Evolutionary conservation across 768 basidiomycete species (phyloP).

Genomic region (Amanita fuliginea): DNA sequence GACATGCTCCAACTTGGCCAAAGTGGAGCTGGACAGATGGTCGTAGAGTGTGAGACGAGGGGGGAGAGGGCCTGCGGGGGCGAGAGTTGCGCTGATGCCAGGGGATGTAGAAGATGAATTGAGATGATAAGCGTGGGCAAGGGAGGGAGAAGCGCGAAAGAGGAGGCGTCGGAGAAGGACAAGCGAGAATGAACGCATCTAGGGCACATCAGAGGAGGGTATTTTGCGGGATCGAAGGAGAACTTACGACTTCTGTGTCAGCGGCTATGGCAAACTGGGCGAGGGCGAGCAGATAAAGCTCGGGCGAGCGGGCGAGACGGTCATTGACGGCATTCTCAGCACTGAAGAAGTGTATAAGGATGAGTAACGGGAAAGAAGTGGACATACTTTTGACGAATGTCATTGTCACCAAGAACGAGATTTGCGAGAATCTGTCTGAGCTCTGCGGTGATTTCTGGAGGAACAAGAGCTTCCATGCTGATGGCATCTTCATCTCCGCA

Average conservation of each 20-base stretch:
- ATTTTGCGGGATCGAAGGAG: slow-evolving; percentile 5
- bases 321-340: slow-evolving; percentile 80
- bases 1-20: slow-evolving; percentile 60
- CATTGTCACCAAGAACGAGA: slow-evolving; percentile 75
- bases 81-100: slow-evolving; percentile 1
- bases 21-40: slow-evolving; percentile 54
- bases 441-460: slow-evolving; percentile 62
- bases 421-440: slow-evolving; percentile 80
- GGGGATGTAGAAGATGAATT: slow-evolving; percentile 2
- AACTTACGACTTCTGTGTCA: slow-evolving; percentile 56
- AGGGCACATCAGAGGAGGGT: slow-evolving; percentile 39
- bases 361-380: background rate
- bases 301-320: slow-evolving; percentile 64
- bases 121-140: background rate
- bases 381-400: slow-evolving; percentile 57
- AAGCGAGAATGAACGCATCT: slow-evolving; percentile 83
- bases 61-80: slow-evolving; percentile 8
- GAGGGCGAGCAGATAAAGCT: slow-evolving; percentile 68
- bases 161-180: slow-evolving; percentile 72
- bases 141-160: slow-evolving; percentile 44
- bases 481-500: background rate
- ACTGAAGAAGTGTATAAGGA: slow-evolving; percentile 18
- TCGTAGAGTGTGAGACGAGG: slow-evolving; percentile 62
- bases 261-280: slow-evolving; percentile 70
- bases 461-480: slow-evolving; percentile 38